phyloP scores from a whole-genome alignment of 495 filamentous ascomycete genomes.

The Penicillium waksmanii region DNA sequence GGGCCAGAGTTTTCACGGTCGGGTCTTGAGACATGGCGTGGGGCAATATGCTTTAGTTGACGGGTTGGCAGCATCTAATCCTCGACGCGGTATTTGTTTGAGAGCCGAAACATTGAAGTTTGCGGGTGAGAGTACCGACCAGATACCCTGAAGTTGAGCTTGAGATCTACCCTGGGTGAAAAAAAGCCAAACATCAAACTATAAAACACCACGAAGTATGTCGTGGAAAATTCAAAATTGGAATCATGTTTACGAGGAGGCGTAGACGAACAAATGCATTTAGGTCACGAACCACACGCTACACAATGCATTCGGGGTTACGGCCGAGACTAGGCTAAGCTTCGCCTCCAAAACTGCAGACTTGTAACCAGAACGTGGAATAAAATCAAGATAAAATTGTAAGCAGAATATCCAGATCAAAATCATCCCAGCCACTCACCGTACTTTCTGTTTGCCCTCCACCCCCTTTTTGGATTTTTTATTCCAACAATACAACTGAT shows the following conservation, averaged over 20 bases:
- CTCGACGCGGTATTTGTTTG: not conserved
- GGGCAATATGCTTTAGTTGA: not conserved
- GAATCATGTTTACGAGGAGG: not conserved
- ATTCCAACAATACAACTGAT: not conserved
- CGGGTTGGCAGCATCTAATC: not conserved
- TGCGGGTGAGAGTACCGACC: not conserved
- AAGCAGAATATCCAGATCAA: not conserved
- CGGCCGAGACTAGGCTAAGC: not conserved
- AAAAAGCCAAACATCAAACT: not conserved
- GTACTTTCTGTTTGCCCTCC: not conserved
- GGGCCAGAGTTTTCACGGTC: not conserved
- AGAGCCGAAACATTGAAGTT: not conserved
- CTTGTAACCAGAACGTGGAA: not conserved
- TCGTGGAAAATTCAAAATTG: not conserved
- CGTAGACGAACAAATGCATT: not conserved
- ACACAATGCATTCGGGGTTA: slow-evolving; percentile 1
- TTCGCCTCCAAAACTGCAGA: not conserved
- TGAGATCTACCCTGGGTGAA: not conserved
- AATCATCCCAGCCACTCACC: too few relatives aligned
- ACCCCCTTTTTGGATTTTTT: not conserved
- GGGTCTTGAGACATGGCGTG: not conserved
- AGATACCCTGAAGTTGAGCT: not conserved
- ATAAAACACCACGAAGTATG: not conserved
- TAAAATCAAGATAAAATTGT: not conserved
- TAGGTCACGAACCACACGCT: not conserved